Evolutionary conservation across 2,329 filamentous ascomycete species (phyloP).

Genomic region (Periconia macrospinosa): DNA sequence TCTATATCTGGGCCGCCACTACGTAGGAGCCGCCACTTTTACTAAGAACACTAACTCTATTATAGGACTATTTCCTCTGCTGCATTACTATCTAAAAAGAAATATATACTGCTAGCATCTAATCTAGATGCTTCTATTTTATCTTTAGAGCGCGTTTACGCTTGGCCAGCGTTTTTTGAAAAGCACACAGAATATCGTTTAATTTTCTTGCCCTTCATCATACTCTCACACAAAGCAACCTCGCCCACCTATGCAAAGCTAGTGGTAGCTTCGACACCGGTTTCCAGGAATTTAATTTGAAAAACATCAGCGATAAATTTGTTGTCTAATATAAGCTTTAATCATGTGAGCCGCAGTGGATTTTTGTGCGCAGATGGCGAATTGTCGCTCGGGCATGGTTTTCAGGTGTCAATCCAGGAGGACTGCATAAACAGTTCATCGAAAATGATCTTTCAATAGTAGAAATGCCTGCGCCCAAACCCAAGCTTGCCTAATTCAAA

Average conservation of each 20-base stretch:
- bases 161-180: too few species aligned
- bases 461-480: not conserved
- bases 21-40: too few species aligned
- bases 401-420: slow-evolving; percentile 13
- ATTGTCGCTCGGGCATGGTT: slow-evolving; percentile 15
- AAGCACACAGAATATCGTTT: too few species aligned
- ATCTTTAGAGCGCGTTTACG: too few species aligned
- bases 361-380: slow-evolving; percentile 14
- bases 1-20: too few species aligned
- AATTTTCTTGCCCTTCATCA: slow-evolving; percentile 15
- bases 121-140: too few species aligned
- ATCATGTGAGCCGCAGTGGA: slow-evolving; percentile 11
- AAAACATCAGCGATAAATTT: slow-evolving; percentile 10
- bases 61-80: too few species aligned
- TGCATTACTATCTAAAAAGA: too few species aligned
- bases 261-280: slow-evolving; percentile 7
- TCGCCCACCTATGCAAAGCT: slow-evolving; percentile 4
- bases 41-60: too few species aligned
- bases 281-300: slow-evolving; percentile 9
- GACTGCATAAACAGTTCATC: slow-evolving; percentile 8
- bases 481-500: not conserved
- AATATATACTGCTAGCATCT: too few species aligned
- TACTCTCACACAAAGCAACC: slow-evolving; percentile 13
- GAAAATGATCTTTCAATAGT: slow-evolving; percentile 7
- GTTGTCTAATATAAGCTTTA: slow-evolving; percentile 10